Evolutionary conservation across 2,329 filamentous ascomycete species (phyloP).

Genomic region (Trichoderma sp.): DNA sequence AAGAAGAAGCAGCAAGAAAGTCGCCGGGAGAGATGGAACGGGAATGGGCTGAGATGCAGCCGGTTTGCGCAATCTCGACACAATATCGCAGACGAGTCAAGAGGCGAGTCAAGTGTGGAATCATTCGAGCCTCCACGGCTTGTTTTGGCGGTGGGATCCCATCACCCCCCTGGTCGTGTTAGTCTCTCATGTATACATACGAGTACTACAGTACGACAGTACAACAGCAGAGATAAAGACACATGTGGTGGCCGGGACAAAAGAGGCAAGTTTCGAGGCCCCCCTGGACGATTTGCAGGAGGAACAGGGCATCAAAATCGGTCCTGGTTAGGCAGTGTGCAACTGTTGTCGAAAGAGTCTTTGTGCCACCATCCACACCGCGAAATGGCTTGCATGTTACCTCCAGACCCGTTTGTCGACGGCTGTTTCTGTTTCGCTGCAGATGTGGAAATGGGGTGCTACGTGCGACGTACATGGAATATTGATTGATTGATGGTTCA

Average conservation of each 20-base stretch:
- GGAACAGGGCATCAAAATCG: neutral
- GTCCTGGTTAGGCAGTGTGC: neutral
- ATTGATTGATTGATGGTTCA: neutral
- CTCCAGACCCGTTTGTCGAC: neutral
- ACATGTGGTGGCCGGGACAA: neutral
- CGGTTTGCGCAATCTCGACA: neutral
- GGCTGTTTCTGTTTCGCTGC: neutral
- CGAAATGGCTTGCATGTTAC: neutral
- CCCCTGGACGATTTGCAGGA: neutral
- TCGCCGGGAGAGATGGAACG: neutral
- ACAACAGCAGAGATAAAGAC: neutral
- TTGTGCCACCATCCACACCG: neutral
- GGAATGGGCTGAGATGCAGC: neutral
- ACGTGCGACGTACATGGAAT: neutral
- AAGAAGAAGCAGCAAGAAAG: neutral
- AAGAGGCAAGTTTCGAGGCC: neutral
- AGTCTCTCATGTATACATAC: neutral
- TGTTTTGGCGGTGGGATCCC: conserved; percentile 11
- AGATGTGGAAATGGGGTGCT: neutral
- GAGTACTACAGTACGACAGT: neutral
- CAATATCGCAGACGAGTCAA: neutral
- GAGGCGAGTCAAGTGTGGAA: neutral
- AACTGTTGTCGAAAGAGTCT: neutral
- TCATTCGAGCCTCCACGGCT: conserved; percentile 4
- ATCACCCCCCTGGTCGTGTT: neutral